Base-by-base conservation (phyloP, 192 early-diverging fungal species). In the Lunasporangiospora selenospora region DNA sequence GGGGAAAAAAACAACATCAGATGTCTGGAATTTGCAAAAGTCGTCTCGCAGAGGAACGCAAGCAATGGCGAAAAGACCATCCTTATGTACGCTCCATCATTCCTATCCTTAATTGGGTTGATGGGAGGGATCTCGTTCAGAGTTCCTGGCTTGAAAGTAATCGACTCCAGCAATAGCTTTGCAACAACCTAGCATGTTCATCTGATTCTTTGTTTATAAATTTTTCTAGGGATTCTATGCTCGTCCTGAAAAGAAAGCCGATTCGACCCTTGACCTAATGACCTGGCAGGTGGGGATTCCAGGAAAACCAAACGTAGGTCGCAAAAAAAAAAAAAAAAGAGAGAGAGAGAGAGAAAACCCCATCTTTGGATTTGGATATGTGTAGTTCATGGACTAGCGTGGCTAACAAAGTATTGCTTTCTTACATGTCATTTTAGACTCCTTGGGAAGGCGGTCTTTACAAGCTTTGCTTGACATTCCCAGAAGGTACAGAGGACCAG, bases 21-120 rank as follows among this genome's bases (percentile, higher is more conserved):
- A 80, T 80, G 78, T 85, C 87, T 44, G 83, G 83, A 64, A 95
- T 97, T 53, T 90, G 92, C 57, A 81, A 77, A 41, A 86, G 84
- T 26, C 81, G 95, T 19, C 81, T 97, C n/a, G 81, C 85, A 48
- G 94, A 98, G 76, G 97, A 99, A 80, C 82, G 97, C 44, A 97
- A 95, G 76, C 95, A 96, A 77, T 99, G 97, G 97, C 79, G 96
- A 60, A 97, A 95, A 80, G 97, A 96, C 73, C 94, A 96, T 70
- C 95, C 89, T 48, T 79, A 81, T 58, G 83, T 85, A 75, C 57
- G 65, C n/a, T 52, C 8, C 7, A 7, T 30, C 33, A 13, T 21
- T 26, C 27, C n/a, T n/a, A n/a, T n/a, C n/a, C n/a, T n/a, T n/a
- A n/a, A n/a, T n/a, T n/a, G n/a, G n/a, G n/a, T n/a, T n/a, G n/a